Percentiles rank a stretch among this genome's conserved stretches.
Conservation (phyloP, 1,139 yeast species). For the Yamadazyma spencermartinsiae region DNA sequence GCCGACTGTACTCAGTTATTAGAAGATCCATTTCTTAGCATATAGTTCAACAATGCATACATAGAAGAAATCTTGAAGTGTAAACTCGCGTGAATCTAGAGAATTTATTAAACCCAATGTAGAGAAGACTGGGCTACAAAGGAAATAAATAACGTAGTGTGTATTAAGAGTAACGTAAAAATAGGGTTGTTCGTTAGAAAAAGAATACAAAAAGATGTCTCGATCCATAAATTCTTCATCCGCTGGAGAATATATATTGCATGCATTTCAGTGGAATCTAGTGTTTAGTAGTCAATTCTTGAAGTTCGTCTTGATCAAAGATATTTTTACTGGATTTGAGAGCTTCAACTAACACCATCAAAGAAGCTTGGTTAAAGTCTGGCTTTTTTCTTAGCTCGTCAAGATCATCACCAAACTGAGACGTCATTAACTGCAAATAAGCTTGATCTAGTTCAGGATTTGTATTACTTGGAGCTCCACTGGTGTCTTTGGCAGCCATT, state of each 20-base stretch:
- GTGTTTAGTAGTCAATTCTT: conserved; percentile 2
- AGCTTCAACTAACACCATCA: conserved; percentile 62
- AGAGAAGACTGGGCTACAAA: too few relatives aligned
- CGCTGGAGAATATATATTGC: too few relatives aligned
- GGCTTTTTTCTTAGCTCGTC: conserved; percentile 64
- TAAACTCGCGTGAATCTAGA: too few relatives aligned
- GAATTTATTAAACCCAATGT: too few relatives aligned
- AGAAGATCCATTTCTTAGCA: conserved; percentile 22
- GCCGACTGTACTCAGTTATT: conserved; percentile 45
- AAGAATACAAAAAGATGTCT: too few relatives aligned
- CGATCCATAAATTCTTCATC: too few relatives aligned
- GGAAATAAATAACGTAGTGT: too few relatives aligned
- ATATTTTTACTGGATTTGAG: conserved; percentile 66
- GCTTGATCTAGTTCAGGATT: conserved; percentile 48
- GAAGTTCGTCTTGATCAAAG: conserved; percentile 54
- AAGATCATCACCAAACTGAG: conserved; percentile 61
- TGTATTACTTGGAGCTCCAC: conserved; percentile 22
- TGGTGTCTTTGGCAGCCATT: conserved; percentile 9
- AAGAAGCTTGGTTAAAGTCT: conserved; percentile 59
- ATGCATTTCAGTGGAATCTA: too few relatives aligned
- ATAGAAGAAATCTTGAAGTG: too few relatives aligned
- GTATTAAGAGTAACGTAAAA: too few relatives aligned
- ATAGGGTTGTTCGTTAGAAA: too few relatives aligned
- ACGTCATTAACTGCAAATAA: conserved; percentile 58
- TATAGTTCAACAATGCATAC: not conserved